Evolutionary conservation across 352 stramenopile species (phyloP).

Genomic region (Phytophthora capsici): DNA sequence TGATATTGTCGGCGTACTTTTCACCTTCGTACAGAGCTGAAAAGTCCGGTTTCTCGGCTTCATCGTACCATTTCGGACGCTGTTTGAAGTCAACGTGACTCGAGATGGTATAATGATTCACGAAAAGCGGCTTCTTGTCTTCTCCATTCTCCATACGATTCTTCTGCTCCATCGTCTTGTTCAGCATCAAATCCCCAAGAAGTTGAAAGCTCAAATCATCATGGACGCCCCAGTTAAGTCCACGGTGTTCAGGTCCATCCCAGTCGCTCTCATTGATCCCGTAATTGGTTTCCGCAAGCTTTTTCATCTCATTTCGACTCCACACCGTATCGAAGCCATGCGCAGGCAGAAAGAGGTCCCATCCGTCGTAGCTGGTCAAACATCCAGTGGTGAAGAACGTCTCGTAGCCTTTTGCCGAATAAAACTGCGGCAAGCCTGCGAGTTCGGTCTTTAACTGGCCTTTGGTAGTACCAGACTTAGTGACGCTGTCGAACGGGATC

Average conservation of each 20-base stretch:
- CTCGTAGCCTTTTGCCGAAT: conserved; percentile 54
- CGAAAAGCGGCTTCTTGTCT: conserved; percentile 50
- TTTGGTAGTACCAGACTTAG: conserved; percentile 37
- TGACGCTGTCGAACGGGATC: conserved; percentile 45
- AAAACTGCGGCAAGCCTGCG: conserved; percentile 50
- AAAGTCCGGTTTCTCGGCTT: conserved; percentile 44
- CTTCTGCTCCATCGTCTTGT: conserved; percentile 43
- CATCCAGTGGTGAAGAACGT: conserved; percentile 51
- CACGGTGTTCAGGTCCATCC: conserved; percentile 21
- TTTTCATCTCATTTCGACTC: conserved; percentile 46
- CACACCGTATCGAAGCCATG: conserved; percentile 63
- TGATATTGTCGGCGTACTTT: conserved; percentile 31
- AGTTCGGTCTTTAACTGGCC: conserved; percentile 33
- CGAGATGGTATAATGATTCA: conserved; percentile 67
- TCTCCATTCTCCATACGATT: conserved; percentile 23
- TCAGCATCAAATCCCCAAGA: conserved; percentile 51
- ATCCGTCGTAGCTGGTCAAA: conserved; percentile 51
- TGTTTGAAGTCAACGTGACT: conserved; percentile 52
- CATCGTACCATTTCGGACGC: conserved; percentile 43
- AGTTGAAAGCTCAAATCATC: conserved; percentile 58
- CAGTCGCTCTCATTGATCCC: conserved; percentile 44
- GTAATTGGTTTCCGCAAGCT: conserved; percentile 36
- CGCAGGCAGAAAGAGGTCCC: conserved; percentile 46
- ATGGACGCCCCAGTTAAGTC: conserved; percentile 51
- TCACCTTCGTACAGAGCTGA: conserved; percentile 36